Evolutionary conservation across 805 yeast genomes (phyloP).

Genomic region (Hanseniaspora osmophila): DNA sequence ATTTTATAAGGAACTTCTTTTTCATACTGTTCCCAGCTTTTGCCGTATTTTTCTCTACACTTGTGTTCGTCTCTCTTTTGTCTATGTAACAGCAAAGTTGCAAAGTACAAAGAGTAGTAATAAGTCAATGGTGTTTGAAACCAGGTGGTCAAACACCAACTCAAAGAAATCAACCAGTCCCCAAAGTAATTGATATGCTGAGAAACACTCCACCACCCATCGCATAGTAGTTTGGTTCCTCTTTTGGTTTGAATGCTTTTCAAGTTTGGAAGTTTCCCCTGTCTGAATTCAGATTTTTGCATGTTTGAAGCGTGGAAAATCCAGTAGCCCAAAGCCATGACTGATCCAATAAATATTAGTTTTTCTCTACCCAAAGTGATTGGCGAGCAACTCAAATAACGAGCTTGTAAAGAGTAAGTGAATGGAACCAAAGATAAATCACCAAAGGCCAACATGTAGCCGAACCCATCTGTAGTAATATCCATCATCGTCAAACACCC

Average conservation of each 20-base stretch:
- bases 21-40: slow-evolving; percentile 77
- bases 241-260: slow-evolving; percentile 56
- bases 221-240: slow-evolving; percentile 67
- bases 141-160: slow-evolving; percentile 90
- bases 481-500: slow-evolving; percentile 92
- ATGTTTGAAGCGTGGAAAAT: slow-evolving; percentile 75
- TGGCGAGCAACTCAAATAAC: slow-evolving; percentile 59
- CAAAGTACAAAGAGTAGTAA: slow-evolving; percentile 76
- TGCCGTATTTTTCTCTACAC: slow-evolving; percentile 74
- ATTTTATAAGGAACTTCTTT: slow-evolving; percentile 74
- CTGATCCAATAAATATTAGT: slow-evolving; percentile 26
- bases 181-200: slow-evolving; percentile 94
- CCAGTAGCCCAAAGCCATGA: slow-evolving; percentile 54
- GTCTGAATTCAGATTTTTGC: slow-evolving; percentile 74
- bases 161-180: slow-evolving; percentile 81
- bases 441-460: slow-evolving; percentile 91
- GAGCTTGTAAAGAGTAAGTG: slow-evolving; percentile 73
- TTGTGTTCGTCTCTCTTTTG: slow-evolving; percentile 86
- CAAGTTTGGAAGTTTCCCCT: slow-evolving; percentile 58
- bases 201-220: slow-evolving; percentile 92
- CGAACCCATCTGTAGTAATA: slow-evolving; percentile 91
- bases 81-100: slow-evolving; percentile 68
- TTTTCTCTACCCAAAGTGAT: slow-evolving; percentile 35
- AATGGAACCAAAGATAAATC: slow-evolving; percentile 89
- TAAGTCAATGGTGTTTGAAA: slow-evolving; percentile 70